A percentile compares a stretch with the other conserved stretches of the same genome.
Evolutionary conservation across 345 rosid genomes (phyloP).

Genomic region (Arabidopsis suecica): DNA sequence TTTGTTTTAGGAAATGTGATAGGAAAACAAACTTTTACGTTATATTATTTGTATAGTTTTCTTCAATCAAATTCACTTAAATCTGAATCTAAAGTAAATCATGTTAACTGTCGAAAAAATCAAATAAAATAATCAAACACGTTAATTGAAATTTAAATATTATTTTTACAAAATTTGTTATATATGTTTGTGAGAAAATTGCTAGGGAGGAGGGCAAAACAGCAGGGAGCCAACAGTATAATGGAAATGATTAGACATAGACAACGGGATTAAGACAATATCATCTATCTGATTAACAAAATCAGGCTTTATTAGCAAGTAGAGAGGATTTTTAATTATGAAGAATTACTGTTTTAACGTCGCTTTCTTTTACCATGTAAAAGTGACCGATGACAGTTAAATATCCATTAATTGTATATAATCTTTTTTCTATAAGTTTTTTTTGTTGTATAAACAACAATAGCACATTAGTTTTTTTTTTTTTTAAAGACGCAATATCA

Average conservation of each 20-base stretch:
- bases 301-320: conserved; percentile 37
- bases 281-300: conserved; percentile 41
- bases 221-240: conserved; percentile 39
- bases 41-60: background rate
- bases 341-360: conserved; percentile 34
- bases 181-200: background rate
- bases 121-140: background rate
- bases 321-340: conserved; percentile 29
- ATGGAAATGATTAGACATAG: conserved; percentile 42
- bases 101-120: background rate
- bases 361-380: conserved; percentile 33
- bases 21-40: background rate
- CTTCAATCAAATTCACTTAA: background rate
- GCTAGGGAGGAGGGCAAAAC: conserved; percentile 21
- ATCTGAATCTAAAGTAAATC: background rate
- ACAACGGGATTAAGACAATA: conserved; percentile 42
- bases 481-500: background rate
- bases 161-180: conserved; percentile 3
- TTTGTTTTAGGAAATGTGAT: background rate
- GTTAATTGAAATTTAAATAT: background rate
- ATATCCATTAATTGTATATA: background rate
- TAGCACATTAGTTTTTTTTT: too few species aligned
- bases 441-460: background rate
- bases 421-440: background rate
- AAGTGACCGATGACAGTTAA: conserved; percentile 17